A percentile compares a stretch with the other conserved stretches of the same genome.
These are phyloP conservation scores for Ampelomyces quisqualis DNA, from an alignment of 2,329 filamentous ascomycete genomes.

Conservation along the genomic window DNA sequence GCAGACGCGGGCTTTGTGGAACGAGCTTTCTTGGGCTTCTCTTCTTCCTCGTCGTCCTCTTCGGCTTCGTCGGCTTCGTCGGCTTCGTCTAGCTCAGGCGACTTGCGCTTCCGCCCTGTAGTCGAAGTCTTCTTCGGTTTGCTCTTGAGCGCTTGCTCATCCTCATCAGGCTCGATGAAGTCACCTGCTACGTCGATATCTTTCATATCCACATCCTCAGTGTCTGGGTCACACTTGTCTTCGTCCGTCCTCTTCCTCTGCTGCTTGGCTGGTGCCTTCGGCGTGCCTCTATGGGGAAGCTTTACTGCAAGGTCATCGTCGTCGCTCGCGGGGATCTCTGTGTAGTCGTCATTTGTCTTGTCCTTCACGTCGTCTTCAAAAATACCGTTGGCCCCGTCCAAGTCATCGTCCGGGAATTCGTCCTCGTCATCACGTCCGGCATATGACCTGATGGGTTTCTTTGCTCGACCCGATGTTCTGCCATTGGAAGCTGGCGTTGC, in stretches of 20 bases:
- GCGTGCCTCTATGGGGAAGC: constrained; percentile 42
- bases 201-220: constrained; percentile 57
- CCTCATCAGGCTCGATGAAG: constrained; percentile 48
- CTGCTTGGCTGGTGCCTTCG: constrained; percentile 46
- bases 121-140: constrained; percentile 43
- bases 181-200: constrained; percentile 51
- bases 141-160: constrained; percentile 43
- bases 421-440: constrained; percentile 65
- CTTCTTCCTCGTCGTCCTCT: constrained; percentile 54
- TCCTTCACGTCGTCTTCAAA: constrained; percentile 72
- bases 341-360: constrained; percentile 67
- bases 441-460: constrained; percentile 47
- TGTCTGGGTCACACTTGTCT: constrained; percentile 44
- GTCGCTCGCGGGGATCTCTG: constrained; percentile 52
- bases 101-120: constrained; percentile 57
- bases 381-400: constrained; percentile 73
- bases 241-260: constrained; percentile 49
- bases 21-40: constrained; percentile 59
- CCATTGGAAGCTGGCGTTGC: constrained; percentile 41
- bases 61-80: constrained; percentile 54
- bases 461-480: constrained; percentile 42
- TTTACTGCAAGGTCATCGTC: constrained; percentile 31
- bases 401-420: constrained; percentile 44
- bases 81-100: constrained; percentile 54
- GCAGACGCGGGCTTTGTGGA: constrained; percentile 41